A percentile compares a stretch with the other conserved stretches of the same genome.
Evolutionary conservation across 768 basidiomycete species (phyloP).

Genomic region (Clavaria fumosa): DNA sequence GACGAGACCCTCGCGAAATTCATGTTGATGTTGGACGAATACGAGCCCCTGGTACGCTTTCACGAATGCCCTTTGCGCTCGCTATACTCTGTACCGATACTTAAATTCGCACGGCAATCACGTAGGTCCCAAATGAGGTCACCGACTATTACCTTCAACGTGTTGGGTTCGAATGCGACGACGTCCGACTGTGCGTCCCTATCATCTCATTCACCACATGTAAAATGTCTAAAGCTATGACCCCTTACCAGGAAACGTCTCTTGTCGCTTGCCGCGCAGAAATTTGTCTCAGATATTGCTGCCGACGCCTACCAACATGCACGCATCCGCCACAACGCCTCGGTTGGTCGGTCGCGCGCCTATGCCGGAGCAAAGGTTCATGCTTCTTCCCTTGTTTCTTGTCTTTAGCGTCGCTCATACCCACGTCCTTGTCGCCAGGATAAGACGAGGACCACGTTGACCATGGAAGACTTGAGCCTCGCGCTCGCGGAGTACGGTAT

Average conservation of each 20-base stretch:
- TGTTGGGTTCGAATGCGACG: conserved; percentile 91
- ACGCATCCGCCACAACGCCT: conserved; percentile 80
- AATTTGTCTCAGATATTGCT: conserved; percentile 94
- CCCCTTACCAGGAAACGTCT: conserved; percentile 62
- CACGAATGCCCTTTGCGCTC: no score
- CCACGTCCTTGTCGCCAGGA: conserved; percentile 30
- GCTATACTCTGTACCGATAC: no score
- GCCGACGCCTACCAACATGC: conserved; percentile 97
- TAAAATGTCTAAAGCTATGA: neutral
- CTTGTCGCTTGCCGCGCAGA: conserved; percentile 89
- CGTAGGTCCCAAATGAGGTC: conserved; percentile 90
- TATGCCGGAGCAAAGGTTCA: conserved; percentile 42
- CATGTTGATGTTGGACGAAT: conserved; percentile 90
- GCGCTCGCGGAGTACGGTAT: conserved; percentile 95
- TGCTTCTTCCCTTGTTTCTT: conserved; percentile 46
- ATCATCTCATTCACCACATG: conserved; percentile 4
- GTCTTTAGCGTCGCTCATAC: conserved; percentile 1
- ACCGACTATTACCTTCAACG: conserved; percentile 95
- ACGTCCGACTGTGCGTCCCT: conserved; percentile 64
- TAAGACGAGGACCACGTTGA: conserved; percentile 84
- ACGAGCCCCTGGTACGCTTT: conserved; percentile 85
- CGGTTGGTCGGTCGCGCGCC: conserved; percentile 53
- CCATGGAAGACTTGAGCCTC: conserved; percentile 92
- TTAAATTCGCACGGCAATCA: conserved; percentile 6
- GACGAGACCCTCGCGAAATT: conserved; percentile 89